phyloP scores from a whole-genome alignment of 257 asterid genomes.

The Solanum bukasovii region DNA sequence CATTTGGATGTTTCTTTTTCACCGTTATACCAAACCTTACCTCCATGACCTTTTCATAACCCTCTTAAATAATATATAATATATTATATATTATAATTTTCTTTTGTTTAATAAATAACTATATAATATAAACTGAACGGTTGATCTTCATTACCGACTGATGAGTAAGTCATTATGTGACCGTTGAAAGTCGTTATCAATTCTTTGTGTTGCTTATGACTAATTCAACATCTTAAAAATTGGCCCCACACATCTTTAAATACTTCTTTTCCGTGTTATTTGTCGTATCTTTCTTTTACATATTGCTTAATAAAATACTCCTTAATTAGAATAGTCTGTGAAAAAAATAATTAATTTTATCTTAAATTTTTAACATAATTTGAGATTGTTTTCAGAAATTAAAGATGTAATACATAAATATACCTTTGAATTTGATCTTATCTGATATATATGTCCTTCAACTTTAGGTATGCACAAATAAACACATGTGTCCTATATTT shows the following conservation, averaged over 20 bases:
- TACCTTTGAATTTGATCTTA: no score
- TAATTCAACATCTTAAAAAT: neutral
- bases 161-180: neutral
- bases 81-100: neutral
- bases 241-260: neutral
- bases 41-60: neutral
- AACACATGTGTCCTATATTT: no score
- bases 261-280: no score
- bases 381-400: neutral
- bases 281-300: no score
- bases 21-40: neutral
- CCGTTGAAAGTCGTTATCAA: neutral
- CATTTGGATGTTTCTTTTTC: neutral
- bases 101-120: neutral
- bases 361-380: no score
- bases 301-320: no score
- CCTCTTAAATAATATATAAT: neutral
- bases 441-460: no score
- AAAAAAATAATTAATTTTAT: no score
- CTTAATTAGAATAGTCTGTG: neutral
- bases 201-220: neutral
- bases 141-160: no score
- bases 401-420: no score
- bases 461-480: no score
- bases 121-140: no score